A percentile compares a stretch with the other conserved stretches of the same genome.
phyloP scores from a whole-genome alignment of 75 land plant genomes.

The Pinus tabuliformis region DNA sequence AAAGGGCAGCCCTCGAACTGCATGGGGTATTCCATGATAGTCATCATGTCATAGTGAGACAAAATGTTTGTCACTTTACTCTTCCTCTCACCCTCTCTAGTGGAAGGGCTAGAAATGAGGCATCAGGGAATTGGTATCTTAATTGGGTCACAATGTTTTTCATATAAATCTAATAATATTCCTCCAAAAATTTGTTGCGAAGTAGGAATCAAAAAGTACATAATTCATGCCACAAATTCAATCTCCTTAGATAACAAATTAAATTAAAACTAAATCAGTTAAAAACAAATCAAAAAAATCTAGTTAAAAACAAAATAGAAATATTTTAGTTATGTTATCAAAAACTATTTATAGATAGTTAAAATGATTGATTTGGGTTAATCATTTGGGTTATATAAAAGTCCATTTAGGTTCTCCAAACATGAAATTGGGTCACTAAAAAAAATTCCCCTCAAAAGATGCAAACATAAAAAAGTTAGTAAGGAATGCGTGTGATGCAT shows the following conservation, averaged over 20 bases:
- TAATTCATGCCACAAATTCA: background rate
- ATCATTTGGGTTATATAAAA: background rate
- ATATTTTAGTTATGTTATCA: background rate
- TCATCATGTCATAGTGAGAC: constrained; percentile 23
- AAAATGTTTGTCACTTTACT: constrained; percentile 66
- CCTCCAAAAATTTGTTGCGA: constrained; percentile 81
- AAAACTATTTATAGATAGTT: background rate
- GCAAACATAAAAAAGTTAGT: constrained; percentile 12
- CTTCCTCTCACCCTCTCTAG: constrained; percentile 63
- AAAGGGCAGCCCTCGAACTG: no score
- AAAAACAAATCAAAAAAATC: no score
- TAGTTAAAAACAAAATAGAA: no score
- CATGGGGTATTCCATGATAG: no score
- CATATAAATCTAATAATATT: constrained; percentile 77
- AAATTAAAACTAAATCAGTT: background rate
- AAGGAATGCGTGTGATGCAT: constrained; percentile 13
- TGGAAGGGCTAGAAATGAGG: constrained; percentile 90
- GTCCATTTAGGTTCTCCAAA: background rate
- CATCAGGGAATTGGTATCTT: constrained; percentile 72
- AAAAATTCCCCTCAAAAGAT: background rate
- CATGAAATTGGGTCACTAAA: background rate
- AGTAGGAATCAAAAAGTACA: constrained; percentile 85
- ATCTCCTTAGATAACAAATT: background rate
- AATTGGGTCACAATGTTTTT: no score
- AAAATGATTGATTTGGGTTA: background rate